phyloP scores from a whole-genome alignment of 495 filamentous ascomycete genomes.

The Monascus purpureus region DNA sequence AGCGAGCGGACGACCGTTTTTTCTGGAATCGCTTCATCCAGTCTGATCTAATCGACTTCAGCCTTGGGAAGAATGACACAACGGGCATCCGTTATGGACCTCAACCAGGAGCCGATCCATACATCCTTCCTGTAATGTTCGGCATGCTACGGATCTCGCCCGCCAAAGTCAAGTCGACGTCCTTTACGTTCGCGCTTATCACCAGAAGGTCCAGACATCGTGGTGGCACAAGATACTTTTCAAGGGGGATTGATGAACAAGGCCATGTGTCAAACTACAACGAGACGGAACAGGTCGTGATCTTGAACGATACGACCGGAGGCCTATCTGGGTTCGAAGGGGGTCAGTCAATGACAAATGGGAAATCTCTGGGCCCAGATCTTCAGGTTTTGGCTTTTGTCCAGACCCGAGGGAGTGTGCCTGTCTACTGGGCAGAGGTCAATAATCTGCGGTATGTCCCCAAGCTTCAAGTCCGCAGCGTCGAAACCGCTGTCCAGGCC shows the following conservation, averaged over 20 bases:
- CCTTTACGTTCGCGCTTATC: conserved; percentile 75
- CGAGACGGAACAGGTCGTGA: conserved; percentile 84
- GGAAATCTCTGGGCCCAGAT: conserved; percentile 52
- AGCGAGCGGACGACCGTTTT: conserved; percentile 87
- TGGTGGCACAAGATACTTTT: conserved; percentile 86
- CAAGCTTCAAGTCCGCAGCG: conserved; percentile 69
- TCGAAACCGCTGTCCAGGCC: conserved; percentile 67
- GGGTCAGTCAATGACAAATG: conserved; percentile 58
- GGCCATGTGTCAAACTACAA: conserved; percentile 97
- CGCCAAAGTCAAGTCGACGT: conserved; percentile 66
- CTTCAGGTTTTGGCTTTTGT: conserved; percentile 86
- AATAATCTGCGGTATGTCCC: conserved; percentile 84
- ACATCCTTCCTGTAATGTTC: conserved; percentile 87
- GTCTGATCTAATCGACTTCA: conserved; percentile 80
- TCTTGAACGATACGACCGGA: conserved; percentile 65
- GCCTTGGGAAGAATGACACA: conserved; percentile 31
- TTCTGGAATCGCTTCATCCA: conserved; percentile 96
- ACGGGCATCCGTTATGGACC: conserved; percentile 42
- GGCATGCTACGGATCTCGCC: conserved; percentile 81
- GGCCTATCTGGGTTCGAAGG: conserved; percentile 72
- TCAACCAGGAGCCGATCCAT: conserved; percentile 73
- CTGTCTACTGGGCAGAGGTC: conserved; percentile 88
- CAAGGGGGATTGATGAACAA: conserved; percentile 79
- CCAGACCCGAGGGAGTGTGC: conserved; percentile 89
- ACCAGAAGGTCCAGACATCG: conserved; percentile 74